Evolutionary conservation across 257 asterid genomes (phyloP), one percentile per base, ranked within the genome.

Genomic region (Solanum corneliomulleri): DNA sequence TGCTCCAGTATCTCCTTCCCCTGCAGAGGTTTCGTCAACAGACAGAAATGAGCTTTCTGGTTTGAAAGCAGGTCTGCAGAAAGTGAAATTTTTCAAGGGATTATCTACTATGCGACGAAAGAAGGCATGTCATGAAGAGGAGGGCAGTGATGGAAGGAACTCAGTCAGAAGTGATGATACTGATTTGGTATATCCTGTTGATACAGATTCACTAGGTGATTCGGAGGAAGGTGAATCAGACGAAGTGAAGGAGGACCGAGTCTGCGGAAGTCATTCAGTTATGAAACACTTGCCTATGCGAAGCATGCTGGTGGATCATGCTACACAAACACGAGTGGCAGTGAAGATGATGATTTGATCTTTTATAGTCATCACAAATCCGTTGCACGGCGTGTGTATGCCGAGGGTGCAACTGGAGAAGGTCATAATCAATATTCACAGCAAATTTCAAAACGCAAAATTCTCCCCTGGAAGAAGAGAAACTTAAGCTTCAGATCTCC

Each of bases 381-480:
- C 37, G 94, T 87, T 62, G 4, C 83, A 77, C 64, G 83, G 62
- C 15, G 6, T 44, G 83, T 45, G 62, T 44, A 77, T 29, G 15
- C 23, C 27, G 91, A 82, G 71, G 87, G 86, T 88, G 58, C 90
- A 66, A 37, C 66, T 72, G 71, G 89, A 60, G 85, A 94, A 6
- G 86, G 25, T 25, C 86, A 87, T 44, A 90, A 89, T 84, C 92
- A 84, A 62, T 77, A 91, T 12, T 31, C 66, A 23, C 88, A 85
- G 89, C 90, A 85, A 56, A 90, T 88, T 74, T 74, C 93, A 9
- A 94, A 94, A 84, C 94, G 87, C 66, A 87, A 93, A 29, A 91
- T 94, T 86, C 95, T 94, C 31, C 96, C 94, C 0, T 94, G 98
- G 98, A 92, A 90, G 87, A 94, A 94, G 89, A 92, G 98, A 90